Evolutionary conservation across 1,139 yeast species (phyloP).

Genomic region (Kluyveromyces sp.): DNA sequence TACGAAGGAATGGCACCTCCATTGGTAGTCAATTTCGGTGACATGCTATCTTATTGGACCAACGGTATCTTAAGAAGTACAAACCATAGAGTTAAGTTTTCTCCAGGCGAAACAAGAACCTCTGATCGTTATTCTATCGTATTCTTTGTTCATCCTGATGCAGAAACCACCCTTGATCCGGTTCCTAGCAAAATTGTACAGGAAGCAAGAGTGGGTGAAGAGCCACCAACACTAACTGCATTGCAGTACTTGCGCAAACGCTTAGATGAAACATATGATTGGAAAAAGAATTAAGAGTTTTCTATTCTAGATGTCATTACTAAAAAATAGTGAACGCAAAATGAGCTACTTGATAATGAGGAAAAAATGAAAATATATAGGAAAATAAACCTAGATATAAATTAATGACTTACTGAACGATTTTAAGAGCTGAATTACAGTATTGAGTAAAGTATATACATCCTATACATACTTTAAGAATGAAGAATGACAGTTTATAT

Average conservation of each 20-base stretch:
- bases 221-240: conserved; percentile 51
- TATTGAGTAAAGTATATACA: no score
- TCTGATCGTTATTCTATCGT: conserved; percentile 74
- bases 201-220: conserved; percentile 38
- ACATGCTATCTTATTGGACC: conserved; percentile 72
- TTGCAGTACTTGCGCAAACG: conserved; percentile 58
- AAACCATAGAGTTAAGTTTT: conserved; percentile 60
- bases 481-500: no score
- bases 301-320: no score
- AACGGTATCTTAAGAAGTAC: conserved; percentile 66
- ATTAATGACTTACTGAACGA: no score
- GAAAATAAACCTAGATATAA: no score
- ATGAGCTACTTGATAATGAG: no score
- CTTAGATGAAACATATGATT: conserved; percentile 55
- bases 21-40: conserved; percentile 72
- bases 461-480: no score
- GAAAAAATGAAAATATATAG: no score
- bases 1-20: conserved; percentile 49
- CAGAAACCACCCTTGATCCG: conserved; percentile 56
- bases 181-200: conserved; percentile 55
- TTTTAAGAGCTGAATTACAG: no score
- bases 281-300: neutral
- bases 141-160: conserved; percentile 73
- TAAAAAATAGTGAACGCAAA: no score
- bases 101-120: conserved; percentile 47